phyloP scores from a whole-genome alignment of 164 flowering plant species.

The Litsea cubeba region DNA sequence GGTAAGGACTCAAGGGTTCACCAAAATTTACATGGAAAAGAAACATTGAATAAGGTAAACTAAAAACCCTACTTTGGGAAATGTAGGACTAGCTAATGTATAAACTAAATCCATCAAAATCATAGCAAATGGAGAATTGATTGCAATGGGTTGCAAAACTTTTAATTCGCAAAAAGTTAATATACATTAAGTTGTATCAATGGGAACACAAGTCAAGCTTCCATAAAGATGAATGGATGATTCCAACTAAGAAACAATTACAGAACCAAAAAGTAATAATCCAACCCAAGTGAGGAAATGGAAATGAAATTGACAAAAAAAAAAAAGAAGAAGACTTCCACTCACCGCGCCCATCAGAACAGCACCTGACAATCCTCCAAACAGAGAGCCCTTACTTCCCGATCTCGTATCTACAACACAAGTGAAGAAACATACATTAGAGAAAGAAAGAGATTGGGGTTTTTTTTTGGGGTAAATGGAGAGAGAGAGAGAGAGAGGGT shows the following conservation, averaged over 20 bases:
- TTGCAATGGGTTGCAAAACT: too few relatives aligned
- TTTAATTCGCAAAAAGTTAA: too few relatives aligned
- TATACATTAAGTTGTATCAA: too few relatives aligned
- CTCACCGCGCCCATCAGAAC: slow-evolving; percentile 40
- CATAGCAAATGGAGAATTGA: too few relatives aligned
- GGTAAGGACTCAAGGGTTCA: too few relatives aligned
- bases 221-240: background rate
- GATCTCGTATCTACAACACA: slow-evolving; percentile 27
- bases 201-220: background rate
- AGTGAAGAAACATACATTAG: background rate
- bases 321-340: background rate
- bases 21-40: too few relatives aligned
- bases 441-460: background rate
- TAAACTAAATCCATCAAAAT: too few relatives aligned
- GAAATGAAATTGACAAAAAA: background rate
- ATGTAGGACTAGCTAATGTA: too few relatives aligned
- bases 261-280: background rate
- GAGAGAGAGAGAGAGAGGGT: slow-evolving; percentile 1
- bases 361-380: slow-evolving; percentile 43
- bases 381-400: slow-evolving; percentile 42
- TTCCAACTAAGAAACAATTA: background rate
- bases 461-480: background rate
- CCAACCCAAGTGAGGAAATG: background rate
- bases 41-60: too few relatives aligned
- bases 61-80: too few relatives aligned